A percentile compares a stretch with the other conserved stretches of the same genome.
Evolutionary conservation across 108 stramenopile genomes (phyloP).

Genomic region (Pseudonitzschia pungens): DNA sequence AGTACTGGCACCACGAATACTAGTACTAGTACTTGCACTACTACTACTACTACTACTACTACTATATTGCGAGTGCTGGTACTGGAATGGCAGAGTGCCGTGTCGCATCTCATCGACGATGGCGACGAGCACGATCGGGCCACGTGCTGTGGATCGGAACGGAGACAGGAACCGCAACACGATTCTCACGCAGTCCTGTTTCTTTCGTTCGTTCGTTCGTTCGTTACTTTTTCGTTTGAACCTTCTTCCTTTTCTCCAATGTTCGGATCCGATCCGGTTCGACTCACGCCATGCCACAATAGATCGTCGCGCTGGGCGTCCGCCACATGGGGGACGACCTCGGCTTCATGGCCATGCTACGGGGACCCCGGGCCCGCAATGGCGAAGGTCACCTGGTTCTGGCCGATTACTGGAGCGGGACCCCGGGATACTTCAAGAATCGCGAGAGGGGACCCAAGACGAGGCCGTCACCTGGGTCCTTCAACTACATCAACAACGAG

Average conservation of each 20-base stretch:
- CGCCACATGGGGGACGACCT: conserved; percentile 57
- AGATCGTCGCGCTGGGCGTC: conserved; percentile 65
- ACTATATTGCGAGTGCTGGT: no score
- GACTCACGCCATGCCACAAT: no score
- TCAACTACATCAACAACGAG: conserved; percentile 66
- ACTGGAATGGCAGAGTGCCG: no score
- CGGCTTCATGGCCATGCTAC: conserved; percentile 48
- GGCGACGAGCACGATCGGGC: no score
- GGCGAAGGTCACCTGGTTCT: conserved; percentile 16
- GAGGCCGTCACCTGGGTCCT: conserved; percentile 37
- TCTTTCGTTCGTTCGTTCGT: no score
- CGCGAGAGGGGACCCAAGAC: background rate
- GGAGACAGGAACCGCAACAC: conserved; percentile 10
- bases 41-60: no score
- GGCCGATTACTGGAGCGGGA: conserved; percentile 64
- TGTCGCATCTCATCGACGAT: no score
- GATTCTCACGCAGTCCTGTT: no score
- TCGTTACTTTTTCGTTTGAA: conserved; percentile 19
- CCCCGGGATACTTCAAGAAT: conserved; percentile 37
- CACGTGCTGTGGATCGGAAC: conserved; percentile 51
- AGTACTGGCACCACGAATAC: background rate
- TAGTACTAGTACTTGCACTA: no score
- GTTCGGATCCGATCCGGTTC: no score
- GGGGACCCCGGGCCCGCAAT: conserved; percentile 37
- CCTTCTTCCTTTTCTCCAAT: background rate